Conservation (phyloP, 108 stramenopile genomes). For the Cyclotella baltica region DNA sequence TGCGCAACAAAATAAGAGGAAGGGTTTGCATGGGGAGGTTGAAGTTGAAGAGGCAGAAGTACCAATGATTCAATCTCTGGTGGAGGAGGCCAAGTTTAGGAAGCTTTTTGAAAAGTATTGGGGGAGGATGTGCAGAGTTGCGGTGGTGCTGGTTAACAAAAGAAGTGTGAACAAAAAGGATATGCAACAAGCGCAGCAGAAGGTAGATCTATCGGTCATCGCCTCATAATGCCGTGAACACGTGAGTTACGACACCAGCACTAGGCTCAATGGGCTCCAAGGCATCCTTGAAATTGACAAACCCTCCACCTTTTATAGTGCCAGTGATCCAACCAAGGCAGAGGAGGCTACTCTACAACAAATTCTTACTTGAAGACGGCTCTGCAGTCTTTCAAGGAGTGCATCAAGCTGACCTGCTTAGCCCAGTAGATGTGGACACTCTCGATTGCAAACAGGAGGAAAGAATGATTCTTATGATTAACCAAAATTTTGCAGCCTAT, state of each 20-base stretch:
- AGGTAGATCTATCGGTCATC: not conserved
- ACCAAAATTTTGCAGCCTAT: not conserved
- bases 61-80: not conserved
- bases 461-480: conserved; percentile 7
- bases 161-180: not conserved
- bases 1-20: not conserved
- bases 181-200: not conserved
- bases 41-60: not conserved
- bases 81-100: not conserved
- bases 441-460: not conserved
- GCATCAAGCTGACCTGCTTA: not conserved
- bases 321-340: not conserved
- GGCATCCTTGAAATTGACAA: conserved; percentile 3
- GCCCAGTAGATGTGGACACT: not conserved
- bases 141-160: not conserved
- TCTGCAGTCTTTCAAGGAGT: not conserved
- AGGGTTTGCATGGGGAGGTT: not conserved
- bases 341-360: not conserved
- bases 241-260: not conserved
- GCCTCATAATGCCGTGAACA: not conserved
- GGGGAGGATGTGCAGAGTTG: not conserved
- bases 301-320: not conserved
- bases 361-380: not conserved
- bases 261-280: not conserved
- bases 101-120: not conserved